Conservation (phyloP, 176 grass and related monocot genomes). For the Metroxylon sagu region DNA sequence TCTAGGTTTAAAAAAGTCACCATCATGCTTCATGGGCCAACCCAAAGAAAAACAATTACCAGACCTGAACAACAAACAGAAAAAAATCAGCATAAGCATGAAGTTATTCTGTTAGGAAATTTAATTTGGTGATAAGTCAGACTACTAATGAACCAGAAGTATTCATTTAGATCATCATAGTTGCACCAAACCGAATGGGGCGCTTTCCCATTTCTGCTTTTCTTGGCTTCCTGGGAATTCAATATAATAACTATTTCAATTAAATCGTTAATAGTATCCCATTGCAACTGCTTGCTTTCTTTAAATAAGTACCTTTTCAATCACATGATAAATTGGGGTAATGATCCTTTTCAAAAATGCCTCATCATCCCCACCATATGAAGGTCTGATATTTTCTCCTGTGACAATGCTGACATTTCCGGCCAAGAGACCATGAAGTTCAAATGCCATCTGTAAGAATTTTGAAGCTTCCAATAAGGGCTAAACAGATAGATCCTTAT, state of each 20-base stretch:
- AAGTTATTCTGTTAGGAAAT: too few relatives aligned
- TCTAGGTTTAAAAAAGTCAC: conserved; percentile 79
- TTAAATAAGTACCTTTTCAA: conserved; percentile 36
- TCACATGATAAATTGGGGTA: conserved; percentile 81
- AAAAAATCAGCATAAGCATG: too few relatives aligned
- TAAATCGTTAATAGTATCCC: background rate
- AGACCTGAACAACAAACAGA: conserved; percentile 46
- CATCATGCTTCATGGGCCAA: conserved; percentile 93
- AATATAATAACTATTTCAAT: conserved; percentile 15
- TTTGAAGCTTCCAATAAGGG: too few relatives aligned
- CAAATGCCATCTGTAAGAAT: conserved; percentile 76
- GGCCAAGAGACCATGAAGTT: conserved; percentile 71
- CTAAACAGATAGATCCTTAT: too few relatives aligned
- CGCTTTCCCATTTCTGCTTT: conserved; percentile 86
- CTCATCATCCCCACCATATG: conserved; percentile 86
- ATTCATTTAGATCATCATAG: conserved; percentile 96
- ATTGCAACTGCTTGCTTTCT: too few relatives aligned
- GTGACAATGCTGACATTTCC: conserved; percentile 86
- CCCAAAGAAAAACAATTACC: conserved; percentile 83
- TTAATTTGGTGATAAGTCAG: too few relatives aligned
- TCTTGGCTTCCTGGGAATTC: conserved; percentile 69
- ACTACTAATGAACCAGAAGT: conserved; percentile 58
- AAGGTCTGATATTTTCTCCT: conserved; percentile 91
- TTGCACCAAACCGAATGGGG: conserved; percentile 92
- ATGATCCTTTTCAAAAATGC: conserved; percentile 95